Conservation (phyloP, 148 eudicot species). For the Fallopia convolvulus region DNA sequence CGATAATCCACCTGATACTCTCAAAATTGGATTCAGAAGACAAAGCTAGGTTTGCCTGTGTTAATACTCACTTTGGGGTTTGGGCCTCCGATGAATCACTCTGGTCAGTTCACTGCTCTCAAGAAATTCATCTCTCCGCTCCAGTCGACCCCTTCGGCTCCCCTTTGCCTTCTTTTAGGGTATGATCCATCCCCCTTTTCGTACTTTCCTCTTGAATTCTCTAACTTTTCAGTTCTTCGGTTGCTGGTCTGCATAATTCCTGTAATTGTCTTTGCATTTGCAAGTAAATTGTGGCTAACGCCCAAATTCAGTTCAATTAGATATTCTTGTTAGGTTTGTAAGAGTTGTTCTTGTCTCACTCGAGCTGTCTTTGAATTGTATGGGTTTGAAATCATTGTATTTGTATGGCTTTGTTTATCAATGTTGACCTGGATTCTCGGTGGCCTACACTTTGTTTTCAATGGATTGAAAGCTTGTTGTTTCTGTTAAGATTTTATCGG, state of each 20-base stretch:
- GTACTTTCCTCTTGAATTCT: neutral
- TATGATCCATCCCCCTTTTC: conserved; percentile 2
- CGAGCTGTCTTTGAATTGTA: neutral
- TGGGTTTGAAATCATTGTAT: neutral
- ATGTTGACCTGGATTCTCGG: neutral
- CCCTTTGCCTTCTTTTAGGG: conserved; percentile 58
- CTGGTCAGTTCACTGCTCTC: conserved; percentile 53
- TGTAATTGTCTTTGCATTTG: neutral
- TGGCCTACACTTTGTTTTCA: neutral
- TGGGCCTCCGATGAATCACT: conserved; percentile 59
- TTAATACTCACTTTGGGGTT: conserved; percentile 29
- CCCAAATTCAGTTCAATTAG: conserved; percentile 15
- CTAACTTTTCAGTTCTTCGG: neutral
- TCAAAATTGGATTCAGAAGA: conserved; percentile 53
- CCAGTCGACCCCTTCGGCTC: conserved; percentile 60
- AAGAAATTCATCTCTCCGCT: conserved; percentile 44
- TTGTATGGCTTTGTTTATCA: neutral
- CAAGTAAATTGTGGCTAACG: neutral
- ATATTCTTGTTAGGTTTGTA: neutral
- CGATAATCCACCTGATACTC: conserved; percentile 43
- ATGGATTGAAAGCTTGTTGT: neutral
- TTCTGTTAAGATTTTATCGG: no score
- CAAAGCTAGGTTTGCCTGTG: conserved; percentile 38
- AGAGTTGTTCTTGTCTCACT: neutral
- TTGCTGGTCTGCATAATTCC: neutral